These are phyloP conservation scores for Penicillium paradoxum DNA, from an alignment of 495 filamentous ascomycete species.

Conservation along the genomic window DNA sequence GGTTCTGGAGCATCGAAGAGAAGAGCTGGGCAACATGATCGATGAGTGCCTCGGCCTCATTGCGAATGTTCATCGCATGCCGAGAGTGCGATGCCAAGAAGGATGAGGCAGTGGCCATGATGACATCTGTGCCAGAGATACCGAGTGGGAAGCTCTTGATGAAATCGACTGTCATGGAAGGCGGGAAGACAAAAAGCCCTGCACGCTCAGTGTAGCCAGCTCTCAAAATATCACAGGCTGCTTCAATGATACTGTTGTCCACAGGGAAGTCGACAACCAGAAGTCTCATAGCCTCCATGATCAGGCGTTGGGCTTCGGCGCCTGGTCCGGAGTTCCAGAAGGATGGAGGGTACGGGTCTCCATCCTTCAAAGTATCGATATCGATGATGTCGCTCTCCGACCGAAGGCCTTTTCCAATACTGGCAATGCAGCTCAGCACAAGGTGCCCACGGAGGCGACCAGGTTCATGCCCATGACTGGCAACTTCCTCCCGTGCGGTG, in stretches of 20 bases:
- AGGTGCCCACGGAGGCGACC: conserved; percentile 54
- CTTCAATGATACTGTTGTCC: conserved; percentile 68
- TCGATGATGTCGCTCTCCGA: conserved; percentile 65
- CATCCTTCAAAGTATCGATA: conserved; percentile 43
- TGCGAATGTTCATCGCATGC: conserved; percentile 47
- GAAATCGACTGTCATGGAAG: conserved; percentile 65
- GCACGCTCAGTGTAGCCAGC: conserved; percentile 74
- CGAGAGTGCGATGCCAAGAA: conserved; percentile 59
- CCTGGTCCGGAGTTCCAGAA: conserved; percentile 61
- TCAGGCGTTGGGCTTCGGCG: conserved; percentile 49
- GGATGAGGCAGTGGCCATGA: conserved; percentile 73
- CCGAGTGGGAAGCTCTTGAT: conserved; percentile 56
- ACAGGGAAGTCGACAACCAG: conserved; percentile 51
- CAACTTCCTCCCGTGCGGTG: conserved; percentile 33
- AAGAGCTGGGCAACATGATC: conserved; percentile 63
- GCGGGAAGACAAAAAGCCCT: conserved; percentile 72
- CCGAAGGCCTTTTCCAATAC: conserved; percentile 77
- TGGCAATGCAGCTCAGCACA: conserved; percentile 66
- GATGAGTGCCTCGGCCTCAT: conserved; percentile 52
- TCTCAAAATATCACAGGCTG: conserved; percentile 68
- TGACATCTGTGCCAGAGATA: conserved; percentile 63
- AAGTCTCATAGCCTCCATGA: conserved; percentile 49
- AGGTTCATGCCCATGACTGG: conserved; percentile 35
- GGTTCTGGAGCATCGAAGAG: conserved; percentile 55
- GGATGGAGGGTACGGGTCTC: conserved; percentile 34